Percentiles rank a stretch among this genome's conserved stretches.
phyloP scores from a whole-genome alignment of 768 basidiomycete species.

The Tylopilus sp. region DNA sequence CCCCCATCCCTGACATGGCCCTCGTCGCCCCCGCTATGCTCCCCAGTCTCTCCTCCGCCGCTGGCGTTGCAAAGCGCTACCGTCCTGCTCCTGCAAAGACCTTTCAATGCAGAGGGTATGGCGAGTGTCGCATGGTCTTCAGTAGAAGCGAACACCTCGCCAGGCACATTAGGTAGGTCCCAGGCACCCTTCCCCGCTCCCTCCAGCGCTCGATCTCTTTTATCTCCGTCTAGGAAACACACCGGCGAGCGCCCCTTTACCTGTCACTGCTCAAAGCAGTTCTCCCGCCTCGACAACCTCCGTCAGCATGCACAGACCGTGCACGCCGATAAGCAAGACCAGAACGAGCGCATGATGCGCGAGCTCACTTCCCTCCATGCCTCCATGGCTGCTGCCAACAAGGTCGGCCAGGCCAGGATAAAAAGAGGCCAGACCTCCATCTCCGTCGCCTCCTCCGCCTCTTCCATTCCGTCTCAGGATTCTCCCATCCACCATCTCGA shows the following conservation, averaged over 20 bases:
- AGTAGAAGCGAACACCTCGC: slow-evolving; percentile 94
- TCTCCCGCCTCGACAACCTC: slow-evolving; percentile 94
- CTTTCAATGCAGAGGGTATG: slow-evolving; percentile 92
- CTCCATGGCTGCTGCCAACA: slow-evolving; percentile 60
- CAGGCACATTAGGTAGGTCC: slow-evolving; percentile 84
- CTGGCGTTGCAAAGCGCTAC: slow-evolving; percentile 57
- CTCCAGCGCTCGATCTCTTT: slow-evolving; percentile 25
- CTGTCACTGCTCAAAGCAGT: slow-evolving; percentile 94
- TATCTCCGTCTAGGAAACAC: slow-evolving; percentile 70
- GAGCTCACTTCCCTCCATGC: slow-evolving; percentile 83
- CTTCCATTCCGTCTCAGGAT: slow-evolving; percentile 18
- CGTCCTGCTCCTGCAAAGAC: slow-evolving; percentile 87
- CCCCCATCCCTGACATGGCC: slow-evolving; percentile 28
- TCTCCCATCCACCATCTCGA: slow-evolving; percentile 19
- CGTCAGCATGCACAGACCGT: slow-evolving; percentile 97
- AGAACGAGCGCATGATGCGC: slow-evolving; percentile 90
- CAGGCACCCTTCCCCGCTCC: slow-evolving; percentile 20
- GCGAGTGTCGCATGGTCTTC: slow-evolving; percentile 96
- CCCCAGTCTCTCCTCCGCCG: slow-evolving; percentile 9
- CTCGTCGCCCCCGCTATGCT: slow-evolving; percentile 29
- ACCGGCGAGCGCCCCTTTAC: slow-evolving; percentile 96
- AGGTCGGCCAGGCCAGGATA: slow-evolving; percentile 35
- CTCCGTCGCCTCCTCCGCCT: background rate
- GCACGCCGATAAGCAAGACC: slow-evolving; percentile 88
- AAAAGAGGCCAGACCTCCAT: slow-evolving; percentile 35